phyloP scores from a whole-genome alignment of 1,139 yeast species.

The Casaregolazyma lundiana region DNA sequence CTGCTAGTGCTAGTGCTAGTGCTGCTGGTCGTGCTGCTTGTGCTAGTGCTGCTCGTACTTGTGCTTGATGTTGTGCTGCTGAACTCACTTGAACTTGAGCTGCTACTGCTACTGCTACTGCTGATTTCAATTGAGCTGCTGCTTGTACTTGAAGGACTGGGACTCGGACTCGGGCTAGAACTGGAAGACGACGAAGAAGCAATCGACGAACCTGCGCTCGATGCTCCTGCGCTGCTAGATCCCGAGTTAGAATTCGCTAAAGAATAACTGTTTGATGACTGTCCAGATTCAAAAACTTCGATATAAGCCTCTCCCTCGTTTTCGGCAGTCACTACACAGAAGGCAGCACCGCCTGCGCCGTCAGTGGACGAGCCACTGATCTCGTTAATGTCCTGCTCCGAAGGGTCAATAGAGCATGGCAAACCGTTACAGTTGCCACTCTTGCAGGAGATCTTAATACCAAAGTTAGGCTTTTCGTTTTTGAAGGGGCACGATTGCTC shows the following conservation, averaged over 20 bases:
- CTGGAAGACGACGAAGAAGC: conserved; percentile 24
- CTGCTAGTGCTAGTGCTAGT: not conserved
- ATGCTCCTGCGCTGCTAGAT: conserved; percentile 15
- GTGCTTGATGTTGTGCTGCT: conserved; percentile 21
- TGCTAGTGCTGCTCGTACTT: conserved; percentile 6
- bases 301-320: conserved; percentile 61
- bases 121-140: conserved; percentile 14
- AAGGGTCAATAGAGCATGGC: conserved; percentile 76
- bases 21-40: not conserved
- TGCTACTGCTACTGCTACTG: too few relatives aligned
- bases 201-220: conserved; percentile 9
- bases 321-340: conserved; percentile 77
- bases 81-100: conserved; percentile 11
- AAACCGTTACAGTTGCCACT: conserved; percentile 66
- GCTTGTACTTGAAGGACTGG: conserved; percentile 13
- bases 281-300: conserved; percentile 53
- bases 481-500: conserved; percentile 53
- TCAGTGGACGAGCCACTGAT: conserved; percentile 38
- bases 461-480: conserved; percentile 57
- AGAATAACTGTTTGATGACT: conserved; percentile 4
- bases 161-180: conserved; percentile 11
- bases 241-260: conserved; percentile 3
- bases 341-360: conserved; percentile 65
- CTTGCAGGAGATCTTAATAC: conserved; percentile 69
- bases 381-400: conserved; percentile 51